Percentiles rank a stretch among this genome's conserved stretches.
Conservation (phyloP, 768 basidiomycete genomes). For the Termitomyces sp. region DNA sequence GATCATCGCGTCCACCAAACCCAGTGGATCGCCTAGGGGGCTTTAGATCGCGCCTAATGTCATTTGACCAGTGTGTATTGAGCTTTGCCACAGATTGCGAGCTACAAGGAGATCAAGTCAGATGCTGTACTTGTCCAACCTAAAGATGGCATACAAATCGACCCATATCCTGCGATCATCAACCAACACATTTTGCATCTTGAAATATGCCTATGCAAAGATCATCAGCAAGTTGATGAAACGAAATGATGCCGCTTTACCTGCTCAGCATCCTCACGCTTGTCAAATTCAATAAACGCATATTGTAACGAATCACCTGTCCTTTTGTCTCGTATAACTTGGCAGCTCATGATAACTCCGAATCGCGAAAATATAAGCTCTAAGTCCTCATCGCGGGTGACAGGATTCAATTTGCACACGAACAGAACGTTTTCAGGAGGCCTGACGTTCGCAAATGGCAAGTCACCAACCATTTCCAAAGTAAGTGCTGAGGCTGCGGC, state of each 20-base stretch:
- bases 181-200: conserved; percentile 98
- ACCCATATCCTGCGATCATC: conserved; percentile 99
- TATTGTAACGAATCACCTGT: conserved; percentile 97
- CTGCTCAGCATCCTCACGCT: conserved; percentile 89
- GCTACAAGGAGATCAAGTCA: conserved; percentile 28
- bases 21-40: conserved; percentile 29
- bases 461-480: conserved; percentile 98
- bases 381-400: conserved; percentile 92
- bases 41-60: conserved; percentile 48
- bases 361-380: conserved; percentile 97
- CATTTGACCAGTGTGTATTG: conserved; percentile 79
- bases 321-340: conserved; percentile 93
- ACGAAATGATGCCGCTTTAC: conserved; percentile 28
- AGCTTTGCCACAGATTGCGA: conserved; percentile 92
- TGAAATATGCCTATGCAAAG: conserved; percentile 80
- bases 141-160: conserved; percentile 61
- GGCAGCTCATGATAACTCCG: conserved; percentile 94
- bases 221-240: not conserved
- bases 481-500: conserved; percentile 92
- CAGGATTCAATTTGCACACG: conserved; percentile 97
- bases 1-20: conserved; percentile 70
- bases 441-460: conserved; percentile 96
- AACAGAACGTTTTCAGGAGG: conserved; percentile 98
- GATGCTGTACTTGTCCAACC: not conserved
- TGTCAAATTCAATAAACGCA: conserved; percentile 98